Conservation (phyloP, 73 alveolate species). For the Paramecium tetraurelia region DNA sequence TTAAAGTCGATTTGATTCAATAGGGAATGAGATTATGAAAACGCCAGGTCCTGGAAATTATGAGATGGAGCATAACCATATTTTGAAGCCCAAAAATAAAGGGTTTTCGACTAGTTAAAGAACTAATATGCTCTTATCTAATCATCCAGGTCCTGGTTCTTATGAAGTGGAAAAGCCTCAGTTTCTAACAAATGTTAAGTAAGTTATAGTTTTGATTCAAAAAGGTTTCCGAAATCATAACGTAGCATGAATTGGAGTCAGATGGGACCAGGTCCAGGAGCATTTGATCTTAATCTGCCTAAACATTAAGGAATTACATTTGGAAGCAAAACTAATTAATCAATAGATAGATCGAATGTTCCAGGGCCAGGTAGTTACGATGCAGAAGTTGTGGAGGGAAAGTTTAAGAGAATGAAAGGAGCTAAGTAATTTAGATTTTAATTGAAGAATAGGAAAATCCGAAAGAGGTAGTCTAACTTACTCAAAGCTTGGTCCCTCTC, state of each 20-base stretch:
- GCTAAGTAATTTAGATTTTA: neutral
- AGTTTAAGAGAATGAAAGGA: neutral
- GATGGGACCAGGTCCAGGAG: slow-evolving; percentile 42
- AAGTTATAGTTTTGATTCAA: neutral
- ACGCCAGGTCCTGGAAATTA: slow-evolving; percentile 35
- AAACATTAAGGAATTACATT: neutral
- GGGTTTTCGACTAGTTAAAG: slow-evolving; percentile 42
- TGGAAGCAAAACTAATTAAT: neutral
- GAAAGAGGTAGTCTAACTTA: neutral
- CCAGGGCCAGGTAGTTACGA: slow-evolving; percentile 50
- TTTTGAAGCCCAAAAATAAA: neutral
- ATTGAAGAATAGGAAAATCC: slow-evolving; percentile 34
- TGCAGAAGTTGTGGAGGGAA: neutral
- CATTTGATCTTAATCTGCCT: neutral
- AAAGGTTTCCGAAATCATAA: slow-evolving; percentile 44
- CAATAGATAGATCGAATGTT: neutral
- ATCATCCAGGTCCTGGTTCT: slow-evolving; percentile 34
- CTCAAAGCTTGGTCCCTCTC: neutral
- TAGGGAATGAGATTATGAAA: neutral
- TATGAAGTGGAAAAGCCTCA: neutral
- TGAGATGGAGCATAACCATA: neutral
- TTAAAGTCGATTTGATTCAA: slow-evolving; percentile 8
- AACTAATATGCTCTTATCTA: neutral
- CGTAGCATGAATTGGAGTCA: neutral
- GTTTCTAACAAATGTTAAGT: neutral